phyloP scores from a whole-genome alignment of 164 flowering plant genomes.

The Vitis rotundifolia region DNA sequence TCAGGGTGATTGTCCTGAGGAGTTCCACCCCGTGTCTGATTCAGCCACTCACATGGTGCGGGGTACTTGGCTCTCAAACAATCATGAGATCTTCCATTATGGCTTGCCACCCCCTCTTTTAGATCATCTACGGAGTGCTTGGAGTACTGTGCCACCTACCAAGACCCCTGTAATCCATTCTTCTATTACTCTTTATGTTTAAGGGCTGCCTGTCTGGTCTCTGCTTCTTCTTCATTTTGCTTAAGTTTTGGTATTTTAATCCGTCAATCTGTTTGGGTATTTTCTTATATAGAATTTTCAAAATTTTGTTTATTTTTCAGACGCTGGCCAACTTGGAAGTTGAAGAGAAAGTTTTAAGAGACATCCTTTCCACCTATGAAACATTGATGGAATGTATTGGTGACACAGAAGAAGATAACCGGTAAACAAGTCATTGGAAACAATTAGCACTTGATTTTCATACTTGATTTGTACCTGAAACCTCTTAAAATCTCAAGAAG shows the following conservation, averaged over 20 bases:
- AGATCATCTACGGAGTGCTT: conserved; percentile 51
- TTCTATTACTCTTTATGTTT: background rate
- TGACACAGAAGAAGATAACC: conserved; percentile 35
- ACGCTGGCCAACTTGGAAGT: conserved; percentile 39
- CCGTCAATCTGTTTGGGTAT: background rate
- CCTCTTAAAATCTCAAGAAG: no score
- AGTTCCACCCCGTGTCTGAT: conserved; percentile 16
- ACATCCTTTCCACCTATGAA: conserved; percentile 50
- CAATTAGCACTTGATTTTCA: background rate
- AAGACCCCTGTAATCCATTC: conserved; percentile 37
- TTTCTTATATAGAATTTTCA: background rate
- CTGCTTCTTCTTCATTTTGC: no score
- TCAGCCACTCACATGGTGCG: conserved; percentile 85
- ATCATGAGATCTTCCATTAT: conserved; percentile 56
- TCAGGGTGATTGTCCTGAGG: conserved; percentile 28
- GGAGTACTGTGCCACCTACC: conserved; percentile 17
- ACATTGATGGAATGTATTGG: conserved; percentile 59
- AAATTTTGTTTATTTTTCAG: conserved; percentile 14
- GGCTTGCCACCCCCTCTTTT: conserved; percentile 79
- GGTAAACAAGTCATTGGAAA: conserved; percentile 36
- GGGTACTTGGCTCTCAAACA: conserved; percentile 75
- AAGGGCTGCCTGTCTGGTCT: no score
- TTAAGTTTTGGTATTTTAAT: background rate
- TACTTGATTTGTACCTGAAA: no score
- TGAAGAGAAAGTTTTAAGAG: conserved; percentile 57